phyloP scores from a whole-genome alignment of 2,329 filamentous ascomycete species.

The Monascus ruber region DNA sequence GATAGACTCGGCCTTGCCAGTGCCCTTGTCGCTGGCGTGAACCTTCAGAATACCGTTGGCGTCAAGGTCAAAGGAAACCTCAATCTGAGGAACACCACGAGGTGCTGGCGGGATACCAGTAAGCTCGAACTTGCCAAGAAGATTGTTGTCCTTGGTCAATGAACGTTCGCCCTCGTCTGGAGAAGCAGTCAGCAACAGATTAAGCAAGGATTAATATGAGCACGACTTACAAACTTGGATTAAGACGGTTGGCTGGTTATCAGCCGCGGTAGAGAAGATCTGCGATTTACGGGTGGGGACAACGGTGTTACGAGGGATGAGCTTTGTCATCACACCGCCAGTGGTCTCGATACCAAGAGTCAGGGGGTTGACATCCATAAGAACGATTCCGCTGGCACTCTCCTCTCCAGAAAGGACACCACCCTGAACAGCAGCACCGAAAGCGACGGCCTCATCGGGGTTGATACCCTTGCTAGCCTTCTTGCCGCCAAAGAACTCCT shows the following conservation, averaged over 20 bases:
- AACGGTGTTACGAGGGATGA: conserved; percentile 87
- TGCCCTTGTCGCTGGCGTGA: conserved; percentile 92
- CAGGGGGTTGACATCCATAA: conserved; percentile 95
- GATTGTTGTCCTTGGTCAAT: conserved; percentile 94
- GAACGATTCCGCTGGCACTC: conserved; percentile 67
- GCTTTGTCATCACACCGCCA: conserved; percentile 93
- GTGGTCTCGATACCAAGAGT: conserved; percentile 97
- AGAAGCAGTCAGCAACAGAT: conserved; percentile 9
- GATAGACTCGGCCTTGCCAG: conserved; percentile 92
- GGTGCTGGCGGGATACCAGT: conserved; percentile 90
- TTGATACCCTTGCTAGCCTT: conserved; percentile 99
- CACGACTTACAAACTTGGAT: conserved; percentile 65
- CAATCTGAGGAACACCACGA: conserved; percentile 93
- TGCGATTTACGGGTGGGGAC: conserved; percentile 95
- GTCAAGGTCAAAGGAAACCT: conserved; percentile 95
- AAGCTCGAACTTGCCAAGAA: conserved; percentile 95
- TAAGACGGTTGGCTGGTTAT: conserved; percentile 90
- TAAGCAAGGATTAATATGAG: background rate
- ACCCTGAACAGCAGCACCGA: conserved; percentile 92
- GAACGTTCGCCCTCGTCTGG: conserved; percentile 73
- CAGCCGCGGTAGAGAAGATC: conserved; percentile 93
- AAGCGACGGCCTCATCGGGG: conserved; percentile 97
- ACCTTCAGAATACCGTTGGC: conserved; percentile 98
- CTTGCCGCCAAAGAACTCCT: conserved; percentile 94
- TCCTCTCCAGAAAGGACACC: conserved; percentile 87